Evolutionary conservation across 148 eudicot genomes (phyloP).

Genomic region (Fagopyrum esculentum): DNA sequence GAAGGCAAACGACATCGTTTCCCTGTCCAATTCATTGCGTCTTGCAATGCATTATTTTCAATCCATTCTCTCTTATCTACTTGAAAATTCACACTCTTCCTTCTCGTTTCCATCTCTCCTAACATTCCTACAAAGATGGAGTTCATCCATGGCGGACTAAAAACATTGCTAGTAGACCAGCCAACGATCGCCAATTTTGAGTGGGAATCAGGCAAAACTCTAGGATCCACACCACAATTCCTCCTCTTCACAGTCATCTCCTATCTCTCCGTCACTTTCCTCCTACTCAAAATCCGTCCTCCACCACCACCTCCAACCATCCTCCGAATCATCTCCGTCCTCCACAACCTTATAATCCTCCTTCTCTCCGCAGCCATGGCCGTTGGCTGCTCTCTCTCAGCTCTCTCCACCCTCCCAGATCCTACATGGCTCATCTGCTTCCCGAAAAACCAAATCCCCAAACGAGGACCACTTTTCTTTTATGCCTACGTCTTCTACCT

Average conservation of each 20-base stretch:
- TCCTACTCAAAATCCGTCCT: slow-evolving; percentile 24
- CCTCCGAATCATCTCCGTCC: slow-evolving; percentile 44
- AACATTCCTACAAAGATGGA: background rate
- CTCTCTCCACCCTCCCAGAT: slow-evolving; percentile 35
- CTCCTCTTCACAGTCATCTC: slow-evolving; percentile 33
- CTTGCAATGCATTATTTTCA: background rate
- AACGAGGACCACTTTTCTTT: slow-evolving; percentile 68
- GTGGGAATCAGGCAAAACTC: slow-evolving; percentile 34
- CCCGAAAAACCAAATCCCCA: slow-evolving; percentile 42
- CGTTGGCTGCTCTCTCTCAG: slow-evolving; percentile 51
- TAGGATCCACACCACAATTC: slow-evolving; percentile 40
- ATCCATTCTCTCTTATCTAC: background rate
- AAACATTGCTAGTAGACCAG: slow-evolving; percentile 48
- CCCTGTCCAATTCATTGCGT: background rate
- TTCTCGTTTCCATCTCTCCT: background rate
- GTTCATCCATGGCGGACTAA: slow-evolving; percentile 9
- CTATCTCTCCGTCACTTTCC: slow-evolving; percentile 55
- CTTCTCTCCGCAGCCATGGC: slow-evolving; percentile 68
- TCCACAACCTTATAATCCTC: slow-evolving; percentile 56
- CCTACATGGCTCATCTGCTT: slow-evolving; percentile 53
- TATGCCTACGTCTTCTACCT: slow-evolving; percentile 85
- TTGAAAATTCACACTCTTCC: background rate
- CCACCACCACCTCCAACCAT: slow-evolving; percentile 31
- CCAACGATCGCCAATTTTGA: slow-evolving; percentile 46
- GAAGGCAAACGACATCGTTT: background rate